Conservation (phyloP, 2,329 filamentous ascomycete species). For the Dothistroma septosporum region DNA sequence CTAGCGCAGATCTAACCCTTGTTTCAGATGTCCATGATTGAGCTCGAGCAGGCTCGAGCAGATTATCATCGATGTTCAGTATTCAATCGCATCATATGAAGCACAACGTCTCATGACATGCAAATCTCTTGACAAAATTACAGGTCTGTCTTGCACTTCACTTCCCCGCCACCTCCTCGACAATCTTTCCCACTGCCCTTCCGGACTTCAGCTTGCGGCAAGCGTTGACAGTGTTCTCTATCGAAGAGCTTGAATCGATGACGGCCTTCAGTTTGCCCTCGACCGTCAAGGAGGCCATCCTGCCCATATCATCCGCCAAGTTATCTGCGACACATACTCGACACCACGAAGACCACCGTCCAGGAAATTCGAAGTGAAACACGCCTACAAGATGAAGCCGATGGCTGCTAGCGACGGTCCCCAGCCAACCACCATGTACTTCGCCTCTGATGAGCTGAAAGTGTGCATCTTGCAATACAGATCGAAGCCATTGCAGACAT, state of each 20-base stretch:
- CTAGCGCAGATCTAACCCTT: neutral
- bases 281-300: constrained; percentile 52
- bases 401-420: constrained; percentile 32
- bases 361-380: constrained; percentile 34
- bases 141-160: neutral
- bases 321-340: constrained; percentile 37
- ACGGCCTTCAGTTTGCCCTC: constrained; percentile 56
- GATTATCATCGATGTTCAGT: neutral
- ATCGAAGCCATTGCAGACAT: constrained; percentile 48
- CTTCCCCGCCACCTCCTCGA: constrained; percentile 36
- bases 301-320: constrained; percentile 43
- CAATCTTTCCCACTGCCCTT: constrained; percentile 56
- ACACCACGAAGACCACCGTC: constrained; percentile 50
- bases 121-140: too few relatives aligned
- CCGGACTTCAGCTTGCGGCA: constrained; percentile 56
- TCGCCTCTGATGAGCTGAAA: constrained; percentile 49
- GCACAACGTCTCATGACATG: neutral
- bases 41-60: neutral
- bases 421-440: constrained; percentile 52
- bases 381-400: constrained; percentile 41
- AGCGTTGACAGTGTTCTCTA: constrained; percentile 55
- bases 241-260: constrained; percentile 53
- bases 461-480: constrained; percentile 52
- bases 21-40: neutral
- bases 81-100: neutral